Evolutionary conservation across 495 filamentous ascomycete species (phyloP).

Genomic region (Pseudevernia furfuracea): DNA sequence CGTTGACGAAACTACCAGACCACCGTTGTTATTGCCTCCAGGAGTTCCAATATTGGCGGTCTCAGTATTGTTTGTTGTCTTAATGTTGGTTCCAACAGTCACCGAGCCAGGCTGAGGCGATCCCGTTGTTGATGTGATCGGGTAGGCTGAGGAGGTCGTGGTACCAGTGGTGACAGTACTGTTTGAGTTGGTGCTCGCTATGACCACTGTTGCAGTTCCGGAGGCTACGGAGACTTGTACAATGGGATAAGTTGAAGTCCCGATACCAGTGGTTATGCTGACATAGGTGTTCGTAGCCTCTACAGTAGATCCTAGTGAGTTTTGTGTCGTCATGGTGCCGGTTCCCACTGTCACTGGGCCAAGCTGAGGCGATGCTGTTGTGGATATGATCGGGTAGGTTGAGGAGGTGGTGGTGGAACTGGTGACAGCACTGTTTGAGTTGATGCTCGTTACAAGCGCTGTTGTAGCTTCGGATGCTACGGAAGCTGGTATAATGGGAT

Average conservation of each 20-base stretch:
- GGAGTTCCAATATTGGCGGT: neutral
- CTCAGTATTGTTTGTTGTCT: too few species aligned
- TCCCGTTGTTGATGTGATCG: too few species aligned
- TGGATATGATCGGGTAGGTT: neutral
- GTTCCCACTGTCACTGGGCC: neutral
- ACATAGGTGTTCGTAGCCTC: constrained; percentile 8
- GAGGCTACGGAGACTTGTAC: too few species aligned
- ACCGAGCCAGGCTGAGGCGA: too few species aligned
- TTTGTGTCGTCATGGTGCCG: neutral
- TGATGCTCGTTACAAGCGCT: neutral
- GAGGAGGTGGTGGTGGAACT: neutral
- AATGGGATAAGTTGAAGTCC: too few species aligned
- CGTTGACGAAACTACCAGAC: neutral
- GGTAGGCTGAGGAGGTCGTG: too few species aligned
- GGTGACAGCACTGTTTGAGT: neutral
- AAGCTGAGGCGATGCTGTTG: neutral
- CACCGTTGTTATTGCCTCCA: neutral
- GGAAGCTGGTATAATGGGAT: neutral
- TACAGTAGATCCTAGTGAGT: constrained; percentile 14
- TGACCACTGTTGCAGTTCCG: too few species aligned
- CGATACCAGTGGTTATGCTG: neutral
- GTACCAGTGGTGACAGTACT: too few species aligned
- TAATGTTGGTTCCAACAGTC: too few species aligned
- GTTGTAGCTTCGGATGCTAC: neutral
- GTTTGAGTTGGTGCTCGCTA: too few species aligned